phyloP scores from a whole-genome alignment of 2,329 filamentous ascomycete genomes.

The Colletotrichum euphorbiae region DNA sequence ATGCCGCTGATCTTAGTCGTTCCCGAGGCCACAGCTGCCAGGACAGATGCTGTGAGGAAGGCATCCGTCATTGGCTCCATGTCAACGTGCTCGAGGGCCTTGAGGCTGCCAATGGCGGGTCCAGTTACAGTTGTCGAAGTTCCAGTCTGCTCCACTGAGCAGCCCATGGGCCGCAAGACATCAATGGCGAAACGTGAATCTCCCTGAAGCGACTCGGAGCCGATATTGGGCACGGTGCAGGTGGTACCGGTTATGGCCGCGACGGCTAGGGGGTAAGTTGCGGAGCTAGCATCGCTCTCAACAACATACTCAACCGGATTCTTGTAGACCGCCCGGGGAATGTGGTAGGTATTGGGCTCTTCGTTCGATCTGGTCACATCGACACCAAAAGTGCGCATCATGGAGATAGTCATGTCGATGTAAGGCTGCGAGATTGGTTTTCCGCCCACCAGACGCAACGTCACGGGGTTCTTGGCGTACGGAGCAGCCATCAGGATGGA shows the following conservation, averaged over 20 bases:
- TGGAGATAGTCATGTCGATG: conserved; percentile 98
- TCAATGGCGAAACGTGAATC: conserved; percentile 95
- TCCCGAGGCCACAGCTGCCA: conserved; percentile 88
- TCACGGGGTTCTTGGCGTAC: conserved; percentile 94
- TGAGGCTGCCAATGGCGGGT: conserved; percentile 78
- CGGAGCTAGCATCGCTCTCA: conserved; percentile 97
- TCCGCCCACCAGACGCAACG: conserved; percentile 89
- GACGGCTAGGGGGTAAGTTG: conserved; percentile 93
- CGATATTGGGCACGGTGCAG: conserved; percentile 96
- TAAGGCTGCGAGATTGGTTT: conserved; percentile 98
- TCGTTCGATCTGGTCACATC: conserved; percentile 79
- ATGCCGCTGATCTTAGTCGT: conserved; percentile 92
- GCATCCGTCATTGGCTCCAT: conserved; percentile 99
- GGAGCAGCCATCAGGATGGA: conserved; percentile 97
- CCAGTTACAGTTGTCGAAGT: conserved; percentile 93
- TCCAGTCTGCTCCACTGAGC: conserved; percentile 84
- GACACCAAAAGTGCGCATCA: conserved; percentile 96
- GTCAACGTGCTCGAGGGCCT: conserved; percentile 84
- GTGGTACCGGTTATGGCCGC: conserved; percentile 96
- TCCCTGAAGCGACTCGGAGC: conserved; percentile 89
- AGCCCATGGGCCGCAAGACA: conserved; percentile 93
- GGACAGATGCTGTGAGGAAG: conserved; percentile 92
- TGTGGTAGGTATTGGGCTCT: conserved; percentile 92
- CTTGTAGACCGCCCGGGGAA: conserved; percentile 84
- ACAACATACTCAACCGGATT: conserved; percentile 90